A percentile compares a stretch with the other conserved stretches of the same genome.
These are phyloP conservation scores for Wickerhamiella spandovensis DNA, from an alignment of 805 yeast genomes.

Conservation along the genomic window DNA sequence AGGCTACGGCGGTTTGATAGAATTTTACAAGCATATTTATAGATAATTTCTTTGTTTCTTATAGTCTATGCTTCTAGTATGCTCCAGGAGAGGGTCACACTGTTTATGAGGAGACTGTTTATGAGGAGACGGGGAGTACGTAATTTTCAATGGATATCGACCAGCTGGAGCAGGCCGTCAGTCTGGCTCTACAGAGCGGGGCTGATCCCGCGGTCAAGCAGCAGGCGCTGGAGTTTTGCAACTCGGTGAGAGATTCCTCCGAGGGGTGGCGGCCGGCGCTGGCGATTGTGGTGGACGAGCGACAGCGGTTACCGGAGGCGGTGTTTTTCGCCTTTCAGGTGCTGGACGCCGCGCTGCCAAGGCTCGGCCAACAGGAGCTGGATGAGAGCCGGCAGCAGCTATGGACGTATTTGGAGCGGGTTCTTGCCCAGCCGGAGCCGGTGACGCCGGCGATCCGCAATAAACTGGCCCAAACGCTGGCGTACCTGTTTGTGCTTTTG, in stretches of 20 bases:
- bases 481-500: conserved; percentile 36
- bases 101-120: too few species aligned
- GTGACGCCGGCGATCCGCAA: conserved; percentile 37
- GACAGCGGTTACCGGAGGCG: conserved; percentile 38
- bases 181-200: conserved; percentile 61
- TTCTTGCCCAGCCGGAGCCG: conserved; percentile 16
- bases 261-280: conserved; percentile 37
- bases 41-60: neutral
- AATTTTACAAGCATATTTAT: conserved; percentile 20
- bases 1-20: conserved; percentile 20
- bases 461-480: conserved; percentile 44
- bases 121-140: neutral
- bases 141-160: conserved; percentile 14
- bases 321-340: conserved; percentile 61
- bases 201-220: conserved; percentile 48
- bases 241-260: conserved; percentile 30
- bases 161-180: conserved; percentile 82
- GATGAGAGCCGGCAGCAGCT: conserved; percentile 34
- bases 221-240: conserved; percentile 33
- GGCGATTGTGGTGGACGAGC: conserved; percentile 26
- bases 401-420: conserved; percentile 31
- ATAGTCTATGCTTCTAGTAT: too few species aligned
- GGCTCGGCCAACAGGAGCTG: conserved; percentile 34
- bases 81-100: too few species aligned
- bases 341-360: conserved; percentile 41